Conservation (phyloP, 2,329 filamentous ascomycete genomes). For the Fusarium xyrophilum region DNA sequence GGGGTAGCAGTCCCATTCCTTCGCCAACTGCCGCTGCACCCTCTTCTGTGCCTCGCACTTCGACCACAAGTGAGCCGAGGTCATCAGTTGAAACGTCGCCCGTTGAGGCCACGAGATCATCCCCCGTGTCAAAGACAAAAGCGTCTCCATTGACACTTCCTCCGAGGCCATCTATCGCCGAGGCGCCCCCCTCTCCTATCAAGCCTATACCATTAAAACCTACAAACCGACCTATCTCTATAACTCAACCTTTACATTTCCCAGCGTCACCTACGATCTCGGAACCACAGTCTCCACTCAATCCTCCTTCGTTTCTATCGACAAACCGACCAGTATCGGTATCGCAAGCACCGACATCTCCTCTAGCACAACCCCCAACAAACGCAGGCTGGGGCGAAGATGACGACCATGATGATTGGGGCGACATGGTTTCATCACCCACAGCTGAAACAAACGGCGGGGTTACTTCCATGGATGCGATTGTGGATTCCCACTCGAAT, state of each 20-base stretch:
- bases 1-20: constrained; percentile 35
- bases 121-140: not conserved
- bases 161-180: constrained; percentile 7
- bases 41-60: constrained; percentile 17
- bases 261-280: constrained; percentile 24
- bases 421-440: constrained; percentile 61
- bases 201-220: constrained; percentile 26
- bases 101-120: constrained; percentile 14
- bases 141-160: not conserved
- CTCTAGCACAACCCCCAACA: constrained; percentile 33
- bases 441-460: constrained; percentile 26
- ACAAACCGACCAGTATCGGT: constrained; percentile 25
- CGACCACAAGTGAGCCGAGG: constrained; percentile 13
- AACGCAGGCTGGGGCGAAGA: constrained; percentile 28
- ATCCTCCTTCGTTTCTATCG: constrained; percentile 9
- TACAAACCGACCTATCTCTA: constrained; percentile 28
- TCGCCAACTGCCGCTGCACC: constrained; percentile 30
- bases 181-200: constrained; percentile 24
- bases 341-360: constrained; percentile 31
- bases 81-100: constrained; percentile 9
- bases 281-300: constrained; percentile 22
- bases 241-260: constrained; percentile 26
- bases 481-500: not conserved
- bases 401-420: constrained; percentile 62
- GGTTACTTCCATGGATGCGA: constrained; percentile 30